Conservation (phyloP, 2,329 filamentous ascomycete genomes). For the Leptographium wingfieldii region DNA sequence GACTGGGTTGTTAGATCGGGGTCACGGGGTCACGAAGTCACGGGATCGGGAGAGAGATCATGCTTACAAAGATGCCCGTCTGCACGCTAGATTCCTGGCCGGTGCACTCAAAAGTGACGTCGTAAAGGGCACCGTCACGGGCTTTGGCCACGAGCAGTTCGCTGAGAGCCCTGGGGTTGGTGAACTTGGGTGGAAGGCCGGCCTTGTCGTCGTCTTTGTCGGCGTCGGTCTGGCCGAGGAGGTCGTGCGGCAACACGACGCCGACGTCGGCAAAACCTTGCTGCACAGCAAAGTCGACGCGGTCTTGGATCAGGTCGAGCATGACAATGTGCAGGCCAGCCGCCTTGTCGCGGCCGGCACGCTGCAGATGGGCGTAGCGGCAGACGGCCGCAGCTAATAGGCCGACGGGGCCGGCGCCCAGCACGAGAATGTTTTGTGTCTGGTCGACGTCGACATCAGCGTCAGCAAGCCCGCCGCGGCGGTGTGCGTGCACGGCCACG, state of each 20-base stretch:
- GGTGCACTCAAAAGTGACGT: conserved; percentile 61
- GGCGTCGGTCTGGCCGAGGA: conserved; percentile 36
- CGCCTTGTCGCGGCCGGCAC: conserved; percentile 27
- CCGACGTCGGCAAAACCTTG: conserved; percentile 43
- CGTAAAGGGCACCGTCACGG: conserved; percentile 46
- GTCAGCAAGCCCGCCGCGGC: conserved; percentile 29
- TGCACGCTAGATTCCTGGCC: conserved; percentile 68
- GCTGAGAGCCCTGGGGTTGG: conserved; percentile 24
- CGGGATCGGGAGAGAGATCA: background rate
- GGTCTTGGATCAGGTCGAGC: conserved; percentile 43
- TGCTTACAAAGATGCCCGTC: conserved; percentile 52
- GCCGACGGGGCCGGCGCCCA: conserved; percentile 50
- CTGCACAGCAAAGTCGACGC: conserved; percentile 42
- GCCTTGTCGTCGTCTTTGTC: conserved; percentile 39
- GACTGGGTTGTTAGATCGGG: conserved; percentile 22
- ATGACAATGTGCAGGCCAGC: conserved; percentile 27
- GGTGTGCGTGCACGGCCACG: conserved; percentile 44
- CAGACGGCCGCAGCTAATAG: conserved; percentile 46
- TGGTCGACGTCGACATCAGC: conserved; percentile 16
- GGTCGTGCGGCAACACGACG: conserved; percentile 35
- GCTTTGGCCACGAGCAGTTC: conserved; percentile 19
- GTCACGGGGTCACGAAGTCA: background rate
- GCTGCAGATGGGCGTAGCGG: conserved; percentile 14
- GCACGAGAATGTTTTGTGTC: conserved; percentile 29
- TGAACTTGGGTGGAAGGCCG: conserved; percentile 26